Evolutionary conservation across 192 early-diverging fungal genomes (phyloP).

Genomic region (Linderina pennispora): DNA sequence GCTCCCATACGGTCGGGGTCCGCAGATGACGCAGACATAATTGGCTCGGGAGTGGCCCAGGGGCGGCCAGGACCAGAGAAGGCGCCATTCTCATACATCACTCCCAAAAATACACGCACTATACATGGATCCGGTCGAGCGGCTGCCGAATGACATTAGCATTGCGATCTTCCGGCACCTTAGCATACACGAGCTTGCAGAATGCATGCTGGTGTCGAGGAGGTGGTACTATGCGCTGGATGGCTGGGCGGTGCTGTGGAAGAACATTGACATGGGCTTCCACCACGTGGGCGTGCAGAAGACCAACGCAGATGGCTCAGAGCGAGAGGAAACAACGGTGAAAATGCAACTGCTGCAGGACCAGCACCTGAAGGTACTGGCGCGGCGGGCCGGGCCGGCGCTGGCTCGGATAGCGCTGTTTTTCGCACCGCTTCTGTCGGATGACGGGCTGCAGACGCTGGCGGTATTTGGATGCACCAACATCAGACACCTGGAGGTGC

Average conservation of each 20-base stretch:
- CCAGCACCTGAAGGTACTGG: slow-evolving; percentile 9
- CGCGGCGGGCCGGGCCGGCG: slow-evolving; percentile 29
- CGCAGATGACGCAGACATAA: no score
- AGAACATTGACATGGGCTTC: slow-evolving; percentile 13
- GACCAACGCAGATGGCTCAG: background rate
- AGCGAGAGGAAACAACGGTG: no score
- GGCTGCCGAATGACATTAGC: slow-evolving; percentile 15
- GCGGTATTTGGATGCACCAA: slow-evolving; percentile 20
- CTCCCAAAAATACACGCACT: no score
- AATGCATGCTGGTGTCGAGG: slow-evolving; percentile 30
- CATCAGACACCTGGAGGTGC: slow-evolving; percentile 22
- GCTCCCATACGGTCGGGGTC: no score
- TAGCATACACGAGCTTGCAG: slow-evolving; percentile 14
- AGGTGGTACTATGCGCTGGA: slow-evolving; percentile 23
- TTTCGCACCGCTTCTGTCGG: slow-evolving; percentile 14
- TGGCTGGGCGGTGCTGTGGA: slow-evolving; percentile 21
- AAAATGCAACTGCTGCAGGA: slow-evolving; percentile 4
- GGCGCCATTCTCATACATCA: no score
- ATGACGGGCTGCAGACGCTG: slow-evolving; percentile 9
- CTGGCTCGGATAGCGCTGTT: slow-evolving; percentile 14
- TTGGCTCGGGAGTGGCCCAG: no score
- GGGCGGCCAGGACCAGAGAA: no score
- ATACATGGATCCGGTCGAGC: slow-evolving; percentile 14
- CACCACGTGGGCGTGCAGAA: background rate
- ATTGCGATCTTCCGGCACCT: slow-evolving; percentile 29